Evolutionary conservation across 2,329 filamentous ascomycete species (phyloP).

Genomic region (Hypocreales sp.): DNA sequence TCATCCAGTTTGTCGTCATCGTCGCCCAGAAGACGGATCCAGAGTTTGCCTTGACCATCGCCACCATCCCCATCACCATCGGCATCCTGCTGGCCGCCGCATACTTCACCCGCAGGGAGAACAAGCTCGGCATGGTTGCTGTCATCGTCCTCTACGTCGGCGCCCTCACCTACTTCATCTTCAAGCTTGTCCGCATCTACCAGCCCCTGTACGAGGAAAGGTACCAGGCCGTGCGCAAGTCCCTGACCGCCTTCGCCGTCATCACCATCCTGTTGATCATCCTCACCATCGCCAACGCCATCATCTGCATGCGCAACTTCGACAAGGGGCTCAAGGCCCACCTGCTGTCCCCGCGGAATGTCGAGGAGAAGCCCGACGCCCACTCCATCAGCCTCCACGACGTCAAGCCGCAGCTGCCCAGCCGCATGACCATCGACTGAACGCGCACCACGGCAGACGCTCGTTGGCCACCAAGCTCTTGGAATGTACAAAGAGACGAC

Average conservation of each 20-base stretch:
- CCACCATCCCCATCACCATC: conserved; percentile 83
- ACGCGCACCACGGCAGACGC: background rate
- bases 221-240: conserved; percentile 69
- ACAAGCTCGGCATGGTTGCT: conserved; percentile 56
- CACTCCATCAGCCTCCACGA: conserved; percentile 42
- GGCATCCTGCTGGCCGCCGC: conserved; percentile 73
- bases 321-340: conserved; percentile 78
- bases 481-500: conserved; percentile 22
- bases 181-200: conserved; percentile 97
- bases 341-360: conserved; percentile 39
- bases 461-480: no score
- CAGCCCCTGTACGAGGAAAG: conserved; percentile 38
- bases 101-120: conserved; percentile 74
- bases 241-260: conserved; percentile 83
- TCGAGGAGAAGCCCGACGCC: conserved; percentile 38
- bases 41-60: conserved; percentile 77
- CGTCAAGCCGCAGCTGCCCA: conserved; percentile 37
- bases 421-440: conserved; percentile 48
- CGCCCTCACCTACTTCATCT: conserved; percentile 87
- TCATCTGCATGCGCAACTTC: conserved; percentile 84
- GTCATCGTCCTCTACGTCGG: conserved; percentile 80
- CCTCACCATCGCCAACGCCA: conserved; percentile 73
- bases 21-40: conserved; percentile 52
- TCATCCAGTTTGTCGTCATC: conserved; percentile 92
- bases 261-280: conserved; percentile 83